Conservation (phyloP, 2,329 filamentous ascomycete genomes). For the Talaromyces sp. region DNA sequence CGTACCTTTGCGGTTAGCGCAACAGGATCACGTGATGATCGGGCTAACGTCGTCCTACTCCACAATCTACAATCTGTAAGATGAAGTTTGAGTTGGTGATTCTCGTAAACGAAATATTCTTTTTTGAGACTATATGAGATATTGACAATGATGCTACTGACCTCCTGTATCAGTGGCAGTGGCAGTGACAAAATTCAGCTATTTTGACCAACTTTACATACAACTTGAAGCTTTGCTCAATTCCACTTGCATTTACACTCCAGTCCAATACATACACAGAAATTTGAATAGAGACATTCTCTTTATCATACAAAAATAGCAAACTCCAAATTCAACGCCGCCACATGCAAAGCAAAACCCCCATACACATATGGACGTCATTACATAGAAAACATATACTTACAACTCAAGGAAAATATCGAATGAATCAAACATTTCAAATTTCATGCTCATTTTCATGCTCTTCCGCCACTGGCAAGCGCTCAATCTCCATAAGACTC, state of each 20-base stretch:
- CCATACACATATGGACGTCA: neutral
- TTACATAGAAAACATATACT: slow-evolving; percentile 1
- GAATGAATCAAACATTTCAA: neutral
- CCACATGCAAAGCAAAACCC: slow-evolving; percentile 2
- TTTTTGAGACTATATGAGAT: too few relatives aligned
- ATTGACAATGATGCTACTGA: too few relatives aligned
- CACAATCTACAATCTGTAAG: too few relatives aligned
- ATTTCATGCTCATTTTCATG: neutral
- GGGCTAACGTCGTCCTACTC: too few relatives aligned
- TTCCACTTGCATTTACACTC: neutral
- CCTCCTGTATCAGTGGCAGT: too few relatives aligned
- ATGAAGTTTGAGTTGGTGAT: too few relatives aligned
- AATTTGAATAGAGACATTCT: neutral
- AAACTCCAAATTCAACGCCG: slow-evolving; percentile 10
- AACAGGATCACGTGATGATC: slow-evolving; percentile 27
- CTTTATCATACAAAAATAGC: neutral
- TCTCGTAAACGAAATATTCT: too few relatives aligned
- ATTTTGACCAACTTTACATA: too few relatives aligned
- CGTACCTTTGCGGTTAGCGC: slow-evolving; percentile 34
- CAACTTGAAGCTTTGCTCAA: neutral
- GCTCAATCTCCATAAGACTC: slow-evolving; percentile 47
- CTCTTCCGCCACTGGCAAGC: neutral
- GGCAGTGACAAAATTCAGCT: too few relatives aligned
- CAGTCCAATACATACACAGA: neutral
- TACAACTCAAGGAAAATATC: neutral